Conservation (phyloP, 805 yeast species). For the Metschnikowia cerradonensis region DNA sequence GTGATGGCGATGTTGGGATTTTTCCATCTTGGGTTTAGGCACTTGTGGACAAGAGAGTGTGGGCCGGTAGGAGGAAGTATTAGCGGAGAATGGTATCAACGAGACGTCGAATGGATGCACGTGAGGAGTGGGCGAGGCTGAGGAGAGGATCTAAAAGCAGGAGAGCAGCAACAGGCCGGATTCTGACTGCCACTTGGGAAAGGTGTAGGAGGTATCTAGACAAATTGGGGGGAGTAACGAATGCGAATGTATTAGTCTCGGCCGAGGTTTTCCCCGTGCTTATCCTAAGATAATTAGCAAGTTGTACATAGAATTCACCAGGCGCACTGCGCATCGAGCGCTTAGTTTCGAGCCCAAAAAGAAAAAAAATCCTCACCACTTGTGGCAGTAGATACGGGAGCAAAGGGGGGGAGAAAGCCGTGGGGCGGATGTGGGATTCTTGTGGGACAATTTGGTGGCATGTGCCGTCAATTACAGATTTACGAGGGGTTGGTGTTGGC, state of each 20-base stretch:
- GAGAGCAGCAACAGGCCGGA: too few relatives aligned
- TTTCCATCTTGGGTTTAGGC: slow-evolving; percentile 3
- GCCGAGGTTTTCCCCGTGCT: slow-evolving; percentile 3
- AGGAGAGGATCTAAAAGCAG: background rate
- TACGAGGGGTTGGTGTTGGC: too few relatives aligned
- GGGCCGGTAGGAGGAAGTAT: background rate
- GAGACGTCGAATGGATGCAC: background rate
- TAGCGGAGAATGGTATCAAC: background rate
- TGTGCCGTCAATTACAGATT: too few relatives aligned
- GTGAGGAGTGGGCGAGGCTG: background rate
- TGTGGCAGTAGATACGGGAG: background rate
- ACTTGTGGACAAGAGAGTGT: background rate
- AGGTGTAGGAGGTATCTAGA: background rate
- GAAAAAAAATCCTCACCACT: background rate
- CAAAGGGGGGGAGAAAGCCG: background rate
- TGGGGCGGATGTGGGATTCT: too few relatives aligned
- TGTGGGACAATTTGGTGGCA: too few relatives aligned
- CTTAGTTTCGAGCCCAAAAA: background rate
- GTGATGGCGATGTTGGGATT: slow-evolving; percentile 16
- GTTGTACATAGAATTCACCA: slow-evolving; percentile 1
- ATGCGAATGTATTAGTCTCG: background rate
- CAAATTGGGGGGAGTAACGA: background rate
- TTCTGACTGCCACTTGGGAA: too few relatives aligned
- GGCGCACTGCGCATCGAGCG: slow-evolving; percentile 3
- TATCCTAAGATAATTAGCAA: slow-evolving; percentile 2